Conservation (phyloP, 2,329 filamentous ascomycete genomes). For the Hirsutella rhossiliensis region DNA sequence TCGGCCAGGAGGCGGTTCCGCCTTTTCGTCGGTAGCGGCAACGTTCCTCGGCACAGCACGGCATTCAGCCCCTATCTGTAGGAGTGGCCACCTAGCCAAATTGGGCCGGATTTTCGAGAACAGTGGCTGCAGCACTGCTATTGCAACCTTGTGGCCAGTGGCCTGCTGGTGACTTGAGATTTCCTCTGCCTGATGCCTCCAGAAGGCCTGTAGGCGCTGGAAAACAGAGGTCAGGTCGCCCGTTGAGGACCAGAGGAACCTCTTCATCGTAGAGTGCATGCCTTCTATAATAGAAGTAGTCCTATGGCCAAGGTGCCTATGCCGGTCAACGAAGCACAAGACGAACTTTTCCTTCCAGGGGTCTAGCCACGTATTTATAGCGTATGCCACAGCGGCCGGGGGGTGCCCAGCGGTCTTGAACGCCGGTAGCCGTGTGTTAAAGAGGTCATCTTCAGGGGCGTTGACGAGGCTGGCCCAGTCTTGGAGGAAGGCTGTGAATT, state of each 20-base stretch:
- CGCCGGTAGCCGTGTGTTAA: background rate
- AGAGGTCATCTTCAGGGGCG: background rate
- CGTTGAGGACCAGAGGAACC: too few species aligned
- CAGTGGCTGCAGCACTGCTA: background rate
- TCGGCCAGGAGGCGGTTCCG: background rate
- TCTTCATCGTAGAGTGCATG: too few species aligned
- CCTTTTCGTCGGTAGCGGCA: background rate
- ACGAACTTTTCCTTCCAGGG: background rate
- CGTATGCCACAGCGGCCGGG: background rate
- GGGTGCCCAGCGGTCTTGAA: background rate
- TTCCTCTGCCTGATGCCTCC: background rate
- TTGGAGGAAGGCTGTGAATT: background rate
- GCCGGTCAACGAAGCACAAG: too few species aligned
- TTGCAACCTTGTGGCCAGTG: background rate
- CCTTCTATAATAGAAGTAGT: too few species aligned
- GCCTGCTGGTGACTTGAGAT: background rate
- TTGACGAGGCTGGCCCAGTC: background rate
- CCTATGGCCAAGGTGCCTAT: too few species aligned
- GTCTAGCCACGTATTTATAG: background rate
- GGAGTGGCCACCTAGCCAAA: background rate
- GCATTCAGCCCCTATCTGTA: background rate
- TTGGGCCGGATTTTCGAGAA: background rate
- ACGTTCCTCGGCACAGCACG: background rate
- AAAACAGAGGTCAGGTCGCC: too few species aligned
- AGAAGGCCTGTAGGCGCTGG: background rate